These are phyloP conservation scores for Kalanchoe fedtschenkoi DNA, from an alignment of 164 flowering plant genomes.

Conservation along the genomic window DNA sequence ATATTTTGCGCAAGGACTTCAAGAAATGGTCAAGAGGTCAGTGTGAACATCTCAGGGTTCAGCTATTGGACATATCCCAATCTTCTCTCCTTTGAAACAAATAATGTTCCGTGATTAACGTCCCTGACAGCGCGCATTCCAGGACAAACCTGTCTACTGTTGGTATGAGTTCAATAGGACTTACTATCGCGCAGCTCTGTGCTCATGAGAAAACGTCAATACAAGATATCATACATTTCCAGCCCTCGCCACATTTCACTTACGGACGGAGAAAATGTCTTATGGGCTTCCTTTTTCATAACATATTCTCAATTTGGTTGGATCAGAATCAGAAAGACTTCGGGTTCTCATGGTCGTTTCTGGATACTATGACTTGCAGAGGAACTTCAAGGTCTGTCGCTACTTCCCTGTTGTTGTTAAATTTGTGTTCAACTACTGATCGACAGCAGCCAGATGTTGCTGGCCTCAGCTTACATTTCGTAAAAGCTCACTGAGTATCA, in stretches of 20 bases:
- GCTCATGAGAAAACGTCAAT: slow-evolving; percentile 27
- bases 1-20: slow-evolving; percentile 61
- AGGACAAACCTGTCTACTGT: slow-evolving; percentile 24
- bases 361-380: slow-evolving; percentile 48
- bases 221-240: slow-evolving; percentile 39
- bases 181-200: slow-evolving; percentile 41
- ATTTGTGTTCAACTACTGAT: background rate
- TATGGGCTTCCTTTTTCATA: background rate
- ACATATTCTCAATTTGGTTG: background rate
- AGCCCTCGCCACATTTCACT: background rate
- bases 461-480: background rate
- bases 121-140: slow-evolving; percentile 23
- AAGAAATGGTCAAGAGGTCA: slow-evolving; percentile 52
- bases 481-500: background rate
- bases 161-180: slow-evolving; percentile 69
- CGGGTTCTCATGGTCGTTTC: slow-evolving; percentile 53
- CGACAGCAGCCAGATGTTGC: background rate
- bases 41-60: slow-evolving; percentile 27
- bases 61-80: too few species aligned
- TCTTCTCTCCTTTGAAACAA: too few species aligned
- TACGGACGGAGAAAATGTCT: too few species aligned
- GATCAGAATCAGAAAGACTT: slow-evolving; percentile 50
- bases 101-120: too few species aligned
- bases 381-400: slow-evolving; percentile 52
- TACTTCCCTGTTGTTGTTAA: background rate